phyloP scores from a whole-genome alignment of 768 basidiomycete genomes.

The Gautieria morchelliformis region DNA sequence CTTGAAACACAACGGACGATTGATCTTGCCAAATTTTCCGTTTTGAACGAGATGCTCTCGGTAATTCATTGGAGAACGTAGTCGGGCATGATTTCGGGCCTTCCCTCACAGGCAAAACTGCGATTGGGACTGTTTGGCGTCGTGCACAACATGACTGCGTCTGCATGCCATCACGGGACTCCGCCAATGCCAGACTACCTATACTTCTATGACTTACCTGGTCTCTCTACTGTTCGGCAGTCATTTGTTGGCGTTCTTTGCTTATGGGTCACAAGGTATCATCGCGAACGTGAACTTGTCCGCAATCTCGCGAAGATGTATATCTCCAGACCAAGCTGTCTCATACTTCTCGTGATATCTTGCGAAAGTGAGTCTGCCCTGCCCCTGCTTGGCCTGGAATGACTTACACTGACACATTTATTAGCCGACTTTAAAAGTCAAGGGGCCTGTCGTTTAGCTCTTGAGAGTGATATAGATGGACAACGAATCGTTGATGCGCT shows the following conservation, averaged over 20 bases:
- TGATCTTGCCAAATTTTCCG: slow-evolving; percentile 32
- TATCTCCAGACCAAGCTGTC: slow-evolving; percentile 37
- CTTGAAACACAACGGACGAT: slow-evolving; percentile 13
- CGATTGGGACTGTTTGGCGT: slow-evolving; percentile 44
- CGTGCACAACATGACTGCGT: slow-evolving; percentile 43
- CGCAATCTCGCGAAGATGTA: slow-evolving; percentile 36
- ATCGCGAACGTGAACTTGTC: slow-evolving; percentile 53
- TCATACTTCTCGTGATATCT: slow-evolving; percentile 43
- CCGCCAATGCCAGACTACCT: slow-evolving; percentile 51
- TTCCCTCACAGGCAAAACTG: slow-evolving; percentile 26
- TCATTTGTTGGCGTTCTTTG: slow-evolving; percentile 24
- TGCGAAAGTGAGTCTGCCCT: slow-evolving; percentile 29
- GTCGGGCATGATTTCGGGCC: slow-evolving; percentile 33
- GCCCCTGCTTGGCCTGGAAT: neutral
- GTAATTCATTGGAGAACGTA: slow-evolving; percentile 17
- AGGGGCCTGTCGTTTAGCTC: slow-evolving; percentile 44
- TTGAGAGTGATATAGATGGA: slow-evolving; percentile 41
- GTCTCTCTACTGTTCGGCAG: slow-evolving; percentile 15
- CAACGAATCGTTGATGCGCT: slow-evolving; percentile 50
- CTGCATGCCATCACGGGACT: slow-evolving; percentile 16
- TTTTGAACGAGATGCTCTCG: slow-evolving; percentile 26
- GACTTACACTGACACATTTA: neutral
- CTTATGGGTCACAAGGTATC: slow-evolving; percentile 29
- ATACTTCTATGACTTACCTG: slow-evolving; percentile 57
- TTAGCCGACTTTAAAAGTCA: slow-evolving; percentile 65